Evolutionary conservation across 2,329 filamentous ascomycete species (phyloP), one percentile per base, ranked within the genome.

Genomic region (Pseudocercospora macadamiae): DNA sequence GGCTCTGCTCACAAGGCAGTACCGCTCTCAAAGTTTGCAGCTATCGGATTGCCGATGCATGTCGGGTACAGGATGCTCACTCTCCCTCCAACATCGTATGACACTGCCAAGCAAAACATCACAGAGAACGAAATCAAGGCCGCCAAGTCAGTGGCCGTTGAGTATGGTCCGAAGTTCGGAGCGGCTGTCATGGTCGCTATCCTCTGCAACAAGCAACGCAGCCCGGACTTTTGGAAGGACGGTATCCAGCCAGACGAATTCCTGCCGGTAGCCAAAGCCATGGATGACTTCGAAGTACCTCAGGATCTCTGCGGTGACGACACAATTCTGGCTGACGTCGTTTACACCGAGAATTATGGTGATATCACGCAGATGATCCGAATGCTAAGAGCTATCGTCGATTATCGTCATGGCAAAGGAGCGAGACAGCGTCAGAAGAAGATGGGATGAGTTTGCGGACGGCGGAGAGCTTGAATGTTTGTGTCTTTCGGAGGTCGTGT

Each of bases 321-420:
- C 3, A 49, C 26, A 8, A 49, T 59, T 3, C 12, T 55, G 37
- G 51, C 30, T 25, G 51, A 55, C 18, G 32, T 59, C 10, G 56
- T 59, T 2, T 42, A 54, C 14, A 55, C 51, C 2, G 36, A 14
- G 7, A 28, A n/a, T 9, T 59, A 37, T 10, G 16, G 26, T 6
- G 26, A 54, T 19, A 32, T 55, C 16, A 51, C 55, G 45, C 57
- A 55, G 37, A 59, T 55, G 52, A 55, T 59, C 18, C 39, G 51
- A 18, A 37, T 59, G 57, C 21, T 59, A 34, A 39, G 57, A 37
- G 57, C 44, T 7, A 25, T 59, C 14, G 44, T 59, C 2, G 28
- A 59, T 23, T 51, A 23, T 23, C 19, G 57, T 14, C 57, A 55
- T 16, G 51, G 45, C 6, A 55, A 53, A 19, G 49, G 55, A 2